Evolutionary conservation across 1,284 basidiomycete genomes (phyloP), one percentile per base, ranked within the genome.

Genomic region (Sphaerobolus stellatus): DNA sequence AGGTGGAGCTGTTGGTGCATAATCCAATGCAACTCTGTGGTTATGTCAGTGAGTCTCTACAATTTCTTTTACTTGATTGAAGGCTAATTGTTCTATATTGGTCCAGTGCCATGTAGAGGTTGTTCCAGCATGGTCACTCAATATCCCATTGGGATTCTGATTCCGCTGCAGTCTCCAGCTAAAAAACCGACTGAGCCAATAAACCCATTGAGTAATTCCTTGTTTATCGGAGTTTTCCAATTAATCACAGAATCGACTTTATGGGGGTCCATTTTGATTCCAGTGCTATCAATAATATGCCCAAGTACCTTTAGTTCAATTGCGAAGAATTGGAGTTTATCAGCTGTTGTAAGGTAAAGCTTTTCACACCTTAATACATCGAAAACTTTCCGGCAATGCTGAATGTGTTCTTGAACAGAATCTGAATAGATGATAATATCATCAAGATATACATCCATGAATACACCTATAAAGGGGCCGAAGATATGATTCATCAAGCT

Each of bases 401-500:
- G 8, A 4, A 69, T 18, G 57, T 75, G 71, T 14, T 69, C 63
- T 6, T 63, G 56, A 0, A 60, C 14, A 0, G 59, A 59, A 20
- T 65, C 53, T 4, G 62, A 66, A 44, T 62, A 71, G 38, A 72
- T 64, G 29, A 66, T 57, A 31, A 73, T 66, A 46, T 72, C 65
- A 53, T 73, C 70, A 4, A 71, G 54, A 49, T 69, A 70, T 8
- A 66, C 68, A 43, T 68, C 57, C 55, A 67, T 59, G 47, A 52
- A 65, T 5, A 56, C 51, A 2, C 66, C 67, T 20, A 70, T 60
- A 46, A 58, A 59, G 2, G 62, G 58, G 3, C 52, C 56, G 30
- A 73, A 72, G 0, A 71, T 33, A 2, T 66, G 44, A 27, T 67
- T 69, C 70, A 73, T 71, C 2, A 69, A 14, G 0, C 56, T 50